Conservation (phyloP, 169 alveolate genomes). For the Plasmodium blacklocki region DNA sequence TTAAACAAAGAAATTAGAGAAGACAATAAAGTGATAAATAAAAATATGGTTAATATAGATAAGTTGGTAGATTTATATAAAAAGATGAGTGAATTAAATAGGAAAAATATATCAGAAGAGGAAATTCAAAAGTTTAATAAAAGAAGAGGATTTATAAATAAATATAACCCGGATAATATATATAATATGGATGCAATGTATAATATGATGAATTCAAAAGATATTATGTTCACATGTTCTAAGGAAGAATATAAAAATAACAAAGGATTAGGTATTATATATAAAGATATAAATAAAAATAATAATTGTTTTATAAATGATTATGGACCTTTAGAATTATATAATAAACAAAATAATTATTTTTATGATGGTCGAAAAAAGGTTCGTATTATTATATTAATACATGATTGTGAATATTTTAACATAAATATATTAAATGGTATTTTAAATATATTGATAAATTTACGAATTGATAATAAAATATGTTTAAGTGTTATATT, state of each 20-base stretch:
- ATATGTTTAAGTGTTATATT: slow-evolving; percentile 57
- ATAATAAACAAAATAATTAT: slow-evolving; percentile 37
- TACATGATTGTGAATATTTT: slow-evolving; percentile 70
- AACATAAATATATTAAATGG: slow-evolving; percentile 62
- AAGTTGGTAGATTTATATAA: slow-evolving; percentile 22
- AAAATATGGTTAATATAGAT: slow-evolving; percentile 30
- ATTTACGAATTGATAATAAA: slow-evolving; percentile 43
- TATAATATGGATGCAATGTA: slow-evolving; percentile 4
- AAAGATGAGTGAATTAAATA: slow-evolving; percentile 43
- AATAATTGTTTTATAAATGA: neutral
- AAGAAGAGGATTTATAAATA: neutral
- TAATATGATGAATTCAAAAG: neutral
- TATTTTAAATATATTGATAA: slow-evolving; percentile 44
- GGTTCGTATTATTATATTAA: slow-evolving; percentile 26
- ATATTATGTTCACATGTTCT: no score
- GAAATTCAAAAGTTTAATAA: neutral
- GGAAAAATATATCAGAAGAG: neutral
- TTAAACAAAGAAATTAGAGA: neutral
- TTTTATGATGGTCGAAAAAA: slow-evolving; percentile 59
- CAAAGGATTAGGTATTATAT: no score
- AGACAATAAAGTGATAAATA: neutral
- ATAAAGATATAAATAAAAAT: neutral
- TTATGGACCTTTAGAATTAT: slow-evolving; percentile 2
- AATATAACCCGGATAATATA: neutral
- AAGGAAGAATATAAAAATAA: no score